A percentile compares a stretch with the other conserved stretches of the same genome.
Evolutionary conservation across 2,329 filamentous ascomycete genomes (phyloP).

Genomic region (Thyridium curvatum): DNA sequence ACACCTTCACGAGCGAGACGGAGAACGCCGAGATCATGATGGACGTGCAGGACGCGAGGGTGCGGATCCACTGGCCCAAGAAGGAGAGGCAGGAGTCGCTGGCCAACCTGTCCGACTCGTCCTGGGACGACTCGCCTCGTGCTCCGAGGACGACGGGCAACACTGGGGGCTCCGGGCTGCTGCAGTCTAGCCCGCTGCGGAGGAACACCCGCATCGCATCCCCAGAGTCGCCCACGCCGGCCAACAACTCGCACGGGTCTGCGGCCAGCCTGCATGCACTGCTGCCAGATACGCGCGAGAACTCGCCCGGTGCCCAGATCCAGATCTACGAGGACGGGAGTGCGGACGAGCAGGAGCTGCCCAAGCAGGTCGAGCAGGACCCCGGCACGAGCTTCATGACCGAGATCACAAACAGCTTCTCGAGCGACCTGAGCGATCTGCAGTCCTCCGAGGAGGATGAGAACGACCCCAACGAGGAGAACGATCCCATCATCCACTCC

Average conservation of each 20-base stretch:
- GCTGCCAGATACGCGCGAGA: conserved; percentile 25
- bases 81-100: conserved; percentile 30
- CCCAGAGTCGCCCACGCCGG: conserved; percentile 62
- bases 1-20: conserved; percentile 85
- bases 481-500: conserved; percentile 86
- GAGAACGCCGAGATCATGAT: conserved; percentile 87
- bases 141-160: conserved; percentile 20
- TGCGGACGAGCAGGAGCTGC: conserved; percentile 37
- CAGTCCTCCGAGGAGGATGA: conserved; percentile 51
- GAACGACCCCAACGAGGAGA: conserved; percentile 83
- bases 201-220: conserved; percentile 56
- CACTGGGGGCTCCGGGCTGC: conserved; percentile 23
- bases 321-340: conserved; percentile 66
- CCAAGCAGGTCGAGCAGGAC: conserved; percentile 18
- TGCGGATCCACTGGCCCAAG: conserved; percentile 82
- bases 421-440: conserved; percentile 49
- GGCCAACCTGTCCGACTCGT: conserved; percentile 57
- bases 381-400: conserved; percentile 41
- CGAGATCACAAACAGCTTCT: conserved; percentile 45
- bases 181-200: conserved; percentile 58
- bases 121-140: conserved; percentile 61
- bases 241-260: conserved; percentile 30
- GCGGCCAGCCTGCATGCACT: conserved; percentile 34
- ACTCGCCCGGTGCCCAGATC: conserved; percentile 19
- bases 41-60: conserved; percentile 87